Base-by-base conservation (phyloP, 2,329 filamentous ascomycete species). In the Hymenoscyphus occultus region DNA sequence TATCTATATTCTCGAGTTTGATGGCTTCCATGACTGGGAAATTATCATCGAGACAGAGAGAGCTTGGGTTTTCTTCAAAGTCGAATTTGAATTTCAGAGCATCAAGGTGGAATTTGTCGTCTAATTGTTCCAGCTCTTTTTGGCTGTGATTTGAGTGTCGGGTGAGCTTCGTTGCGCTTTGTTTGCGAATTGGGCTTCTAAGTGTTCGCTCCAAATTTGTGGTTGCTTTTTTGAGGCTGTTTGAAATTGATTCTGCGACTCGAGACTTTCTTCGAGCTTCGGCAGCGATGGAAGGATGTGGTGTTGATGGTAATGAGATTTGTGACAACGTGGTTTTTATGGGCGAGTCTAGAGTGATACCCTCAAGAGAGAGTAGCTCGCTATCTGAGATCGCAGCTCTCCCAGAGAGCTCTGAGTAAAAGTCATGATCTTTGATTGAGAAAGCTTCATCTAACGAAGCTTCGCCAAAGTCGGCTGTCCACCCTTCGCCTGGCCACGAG, bases 91-190 rank as follows among this genome's bases (percentile, higher is more conserved):
- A 84, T 66, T 81, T 81, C 5, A 70, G 39, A 19, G 68, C 60
- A 48, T 72, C 68, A 10, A 65, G 59, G 65, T 84, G 80, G 56
- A 85, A 78, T 65, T 83, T 81, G 69, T 83, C 80, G 48, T 80
- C 77, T 84, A 85, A 87, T 58, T 76, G 71, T 60, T 80, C 74
- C 74, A 78, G 71, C 78, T 74, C 75, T 79, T 75, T 77, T 72
- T 81, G 73, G 77, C 78, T 75, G 76, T 79, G 74, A 74, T 71
- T 78, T 70, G 77, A 71, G 57, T 74, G 66, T 57, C 72, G 72
- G 68, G 76, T 77, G 69, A 70, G 71, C 4, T 67, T 71, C 54
- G 70, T 60, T 4, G 65, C 62, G 19, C 73, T 76, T 64, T 76
- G 74, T 75, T 79, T 78, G 63, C 76, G 72, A n/a, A 75, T 75